phyloP scores from a whole-genome alignment of 2,329 filamentous ascomycete genomes.

The Colletotrichum endophyticum region DNA sequence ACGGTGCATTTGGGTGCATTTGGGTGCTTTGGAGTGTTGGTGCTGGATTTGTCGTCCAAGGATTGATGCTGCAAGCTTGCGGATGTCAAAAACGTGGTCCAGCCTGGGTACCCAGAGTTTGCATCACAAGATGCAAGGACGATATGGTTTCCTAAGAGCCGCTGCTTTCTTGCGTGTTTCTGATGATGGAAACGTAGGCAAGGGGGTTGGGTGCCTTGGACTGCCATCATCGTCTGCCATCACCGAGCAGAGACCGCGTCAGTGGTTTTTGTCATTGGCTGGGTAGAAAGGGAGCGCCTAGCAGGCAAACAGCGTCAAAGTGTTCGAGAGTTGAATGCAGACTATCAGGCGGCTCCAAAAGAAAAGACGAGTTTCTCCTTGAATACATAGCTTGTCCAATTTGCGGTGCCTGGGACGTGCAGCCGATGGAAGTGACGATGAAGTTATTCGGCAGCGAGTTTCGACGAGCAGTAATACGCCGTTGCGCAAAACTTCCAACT shows the following conservation, averaged over 20 bases:
- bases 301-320: background rate
- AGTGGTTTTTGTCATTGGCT: background rate
- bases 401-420: background rate
- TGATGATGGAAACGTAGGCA: background rate
- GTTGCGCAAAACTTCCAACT: slow-evolving; percentile 4
- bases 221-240: background rate
- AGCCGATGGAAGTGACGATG: background rate
- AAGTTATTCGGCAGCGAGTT: background rate
- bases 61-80: background rate
- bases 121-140: background rate
- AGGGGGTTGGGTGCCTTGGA: background rate
- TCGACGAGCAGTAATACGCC: background rate
- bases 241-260: background rate
- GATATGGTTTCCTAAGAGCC: background rate
- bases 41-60: background rate
- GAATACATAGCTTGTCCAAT: background rate
- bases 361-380: background rate
- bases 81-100: background rate
- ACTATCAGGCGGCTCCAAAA: background rate
- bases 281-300: background rate
- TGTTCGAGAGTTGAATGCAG: background rate
- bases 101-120: background rate
- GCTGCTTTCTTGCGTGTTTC: background rate
- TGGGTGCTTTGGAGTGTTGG: background rate
- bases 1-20: background rate